Evolutionary conservation across 768 basidiomycete genomes (phyloP), one percentile per base, ranked within the genome.

Genomic region (Boletus rufocinnamomeus): DNA sequence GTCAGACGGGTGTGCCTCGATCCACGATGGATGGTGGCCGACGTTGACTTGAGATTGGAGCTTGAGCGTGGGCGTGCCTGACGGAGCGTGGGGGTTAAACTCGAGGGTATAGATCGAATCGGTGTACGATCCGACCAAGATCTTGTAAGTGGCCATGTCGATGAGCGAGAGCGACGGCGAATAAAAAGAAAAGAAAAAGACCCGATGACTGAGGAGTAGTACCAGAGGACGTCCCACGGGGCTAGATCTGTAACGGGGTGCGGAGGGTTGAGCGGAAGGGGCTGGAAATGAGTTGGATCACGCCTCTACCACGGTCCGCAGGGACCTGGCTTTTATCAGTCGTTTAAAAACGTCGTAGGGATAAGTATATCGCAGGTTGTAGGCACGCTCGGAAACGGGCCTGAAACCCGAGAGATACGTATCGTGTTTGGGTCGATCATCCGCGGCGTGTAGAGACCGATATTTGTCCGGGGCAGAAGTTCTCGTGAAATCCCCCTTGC

Each of bases 1-100:
- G 59, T 87, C 81, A 0, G 67, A 71, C 0, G 86, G 84, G 66
- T 88, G 82, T 8, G 76, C 73, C 13, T 85, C 81, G 60, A 95
- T 79, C 92, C 92, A 94, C 6, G 90, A 91, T 1, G 91, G 88
- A 64, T 84, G 83, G 62, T 79, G 72, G 28, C 88, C 87, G 37
- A 85, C 82, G 10, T 70, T 67, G 51, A 83, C 65, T 17, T 77
- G 61, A 5, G 83, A 80, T 14, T 74, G 64, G 34, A 82, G 68
- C 13, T 74, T 74, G 56, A 92, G 72, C 25, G 77, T 87, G 72
- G 27, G 86, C 80, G 53, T 75, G 74, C 62, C 44, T 72, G 69
- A 80, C 72, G 44, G 84, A 76, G 70, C 82, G 4, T 5, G 35
- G 35, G 84, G 76, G 65, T 90, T 82, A 65, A 94, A 93, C 21